These are phyloP conservation scores for Eimeria falciformis DNA, from an alignment of 169 alveolate genomes.

Conservation along the genomic window DNA sequence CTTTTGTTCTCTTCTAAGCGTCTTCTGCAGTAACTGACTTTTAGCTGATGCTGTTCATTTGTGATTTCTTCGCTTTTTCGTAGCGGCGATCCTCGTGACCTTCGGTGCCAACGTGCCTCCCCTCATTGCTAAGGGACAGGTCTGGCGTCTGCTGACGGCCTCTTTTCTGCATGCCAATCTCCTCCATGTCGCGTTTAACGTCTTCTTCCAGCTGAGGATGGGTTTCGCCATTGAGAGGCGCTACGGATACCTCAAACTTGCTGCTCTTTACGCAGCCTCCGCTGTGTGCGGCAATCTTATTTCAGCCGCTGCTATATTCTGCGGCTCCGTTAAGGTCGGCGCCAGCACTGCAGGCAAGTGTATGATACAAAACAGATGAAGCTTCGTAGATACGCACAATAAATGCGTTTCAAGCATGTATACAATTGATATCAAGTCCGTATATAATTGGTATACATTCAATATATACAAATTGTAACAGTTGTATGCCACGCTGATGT, in stretches of 20 bases:
- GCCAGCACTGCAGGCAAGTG: slow-evolving; percentile 88
- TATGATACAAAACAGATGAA: too few relatives aligned
- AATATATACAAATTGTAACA: too few relatives aligned
- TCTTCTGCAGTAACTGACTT: neutral
- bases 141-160: slow-evolving; percentile 87
- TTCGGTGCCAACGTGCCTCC: slow-evolving; percentile 87
- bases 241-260: slow-evolving; percentile 84
- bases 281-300: slow-evolving; percentile 86
- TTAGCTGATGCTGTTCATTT: neutral
- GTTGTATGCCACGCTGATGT: too few relatives aligned
- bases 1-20: neutral
- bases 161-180: slow-evolving; percentile 87
- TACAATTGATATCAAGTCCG: too few relatives aligned
- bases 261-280: slow-evolving; percentile 82
- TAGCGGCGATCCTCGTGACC: slow-evolving; percentile 78
- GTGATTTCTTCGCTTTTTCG: slow-evolving; percentile 26
- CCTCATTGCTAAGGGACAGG: slow-evolving; percentile 86
- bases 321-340: slow-evolving; percentile 87
- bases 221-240: slow-evolving; percentile 87
- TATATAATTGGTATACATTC: too few relatives aligned
- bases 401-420: too few relatives aligned
- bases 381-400: too few relatives aligned
- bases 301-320: slow-evolving; percentile 85
- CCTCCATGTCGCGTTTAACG: slow-evolving; percentile 88
- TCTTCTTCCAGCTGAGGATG: slow-evolving; percentile 88